Evolutionary conservation across 305 asterid species (phyloP).

Genomic region (Ajuga reptans): DNA sequence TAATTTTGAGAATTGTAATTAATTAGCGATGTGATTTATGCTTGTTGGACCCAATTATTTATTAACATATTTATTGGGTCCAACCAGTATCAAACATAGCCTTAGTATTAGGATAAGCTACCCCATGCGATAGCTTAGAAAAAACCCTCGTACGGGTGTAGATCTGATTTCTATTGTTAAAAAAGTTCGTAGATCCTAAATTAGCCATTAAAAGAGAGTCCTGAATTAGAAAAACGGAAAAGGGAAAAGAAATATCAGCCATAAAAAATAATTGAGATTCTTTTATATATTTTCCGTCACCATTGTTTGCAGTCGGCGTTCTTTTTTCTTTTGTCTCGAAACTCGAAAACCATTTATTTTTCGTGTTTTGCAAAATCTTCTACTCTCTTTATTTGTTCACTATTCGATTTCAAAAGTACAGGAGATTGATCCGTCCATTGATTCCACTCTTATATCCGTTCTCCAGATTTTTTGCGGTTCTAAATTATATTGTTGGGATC

Average conservation of each 20-base stretch:
- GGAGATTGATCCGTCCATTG: constrained; percentile 10
- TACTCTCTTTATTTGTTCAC: not conserved
- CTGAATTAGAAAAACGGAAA: not conserved
- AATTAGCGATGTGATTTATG: too few relatives aligned
- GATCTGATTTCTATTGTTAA: too few relatives aligned
- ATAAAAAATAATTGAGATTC: not conserved
- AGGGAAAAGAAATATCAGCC: not conserved
- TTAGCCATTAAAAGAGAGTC: too few relatives aligned
- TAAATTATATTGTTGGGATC: not conserved
- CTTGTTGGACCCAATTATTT: too few relatives aligned
- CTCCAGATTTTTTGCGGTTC: not conserved
- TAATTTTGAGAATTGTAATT: too few relatives aligned
- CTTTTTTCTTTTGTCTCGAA: not conserved
- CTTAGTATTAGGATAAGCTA: too few relatives aligned
- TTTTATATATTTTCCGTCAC: not conserved
- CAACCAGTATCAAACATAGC: too few relatives aligned
- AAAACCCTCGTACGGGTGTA: too few relatives aligned
- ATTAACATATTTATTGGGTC: too few relatives aligned
- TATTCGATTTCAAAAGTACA: not conserved
- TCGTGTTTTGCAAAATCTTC: not conserved
- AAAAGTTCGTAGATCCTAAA: too few relatives aligned
- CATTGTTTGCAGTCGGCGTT: constrained; percentile 7
- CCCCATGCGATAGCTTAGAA: too few relatives aligned
- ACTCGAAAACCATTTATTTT: not conserved
- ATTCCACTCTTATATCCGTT: not conserved